Conservation (phyloP, 805 yeast species). For the Saccharomycopsis sp. region DNA sequence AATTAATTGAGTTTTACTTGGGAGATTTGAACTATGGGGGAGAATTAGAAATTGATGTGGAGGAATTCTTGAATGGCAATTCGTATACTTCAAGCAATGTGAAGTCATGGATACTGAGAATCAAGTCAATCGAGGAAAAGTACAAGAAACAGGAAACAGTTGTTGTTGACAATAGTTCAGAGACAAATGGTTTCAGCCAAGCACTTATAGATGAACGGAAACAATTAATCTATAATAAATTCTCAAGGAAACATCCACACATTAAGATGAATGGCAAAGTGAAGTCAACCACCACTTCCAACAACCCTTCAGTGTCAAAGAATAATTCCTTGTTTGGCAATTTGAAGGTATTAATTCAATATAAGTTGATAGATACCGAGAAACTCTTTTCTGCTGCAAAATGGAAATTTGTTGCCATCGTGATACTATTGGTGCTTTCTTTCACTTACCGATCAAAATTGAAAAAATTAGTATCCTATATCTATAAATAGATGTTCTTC, state of each 20-base stretch:
- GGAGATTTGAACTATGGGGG: not conserved
- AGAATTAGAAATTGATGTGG: not conserved
- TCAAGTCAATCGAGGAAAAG: not conserved
- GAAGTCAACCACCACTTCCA: not conserved
- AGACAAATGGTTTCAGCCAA: not conserved
- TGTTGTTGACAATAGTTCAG: not conserved
- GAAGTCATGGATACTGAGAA: not conserved
- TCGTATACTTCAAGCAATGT: not conserved
- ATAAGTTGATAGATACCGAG: constrained; percentile 1
- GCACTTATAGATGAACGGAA: constrained; percentile 6
- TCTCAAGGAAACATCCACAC: constrained; percentile 16
- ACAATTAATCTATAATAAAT: constrained; percentile 14
- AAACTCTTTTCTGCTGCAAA: not conserved
- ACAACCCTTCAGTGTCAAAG: not conserved
- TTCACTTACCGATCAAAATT: not conserved
- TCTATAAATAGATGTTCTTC: not conserved
- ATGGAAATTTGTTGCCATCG: not conserved
- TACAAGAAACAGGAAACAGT: not conserved
- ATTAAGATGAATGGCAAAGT: constrained; percentile 10
- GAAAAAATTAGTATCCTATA: not conserved
- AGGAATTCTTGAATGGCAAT: not conserved
- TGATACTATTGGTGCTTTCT: not conserved
- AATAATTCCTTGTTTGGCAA: constrained; percentile 7
- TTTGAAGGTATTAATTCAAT: constrained; percentile 5
- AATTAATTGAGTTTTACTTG: constrained; percentile 2